Percentiles rank a stretch among this genome's conserved stretches.
These are phyloP conservation scores for Xanthoceras sorbifolium DNA, from an alignment of 345 rosid species.

Conservation along the genomic window DNA sequence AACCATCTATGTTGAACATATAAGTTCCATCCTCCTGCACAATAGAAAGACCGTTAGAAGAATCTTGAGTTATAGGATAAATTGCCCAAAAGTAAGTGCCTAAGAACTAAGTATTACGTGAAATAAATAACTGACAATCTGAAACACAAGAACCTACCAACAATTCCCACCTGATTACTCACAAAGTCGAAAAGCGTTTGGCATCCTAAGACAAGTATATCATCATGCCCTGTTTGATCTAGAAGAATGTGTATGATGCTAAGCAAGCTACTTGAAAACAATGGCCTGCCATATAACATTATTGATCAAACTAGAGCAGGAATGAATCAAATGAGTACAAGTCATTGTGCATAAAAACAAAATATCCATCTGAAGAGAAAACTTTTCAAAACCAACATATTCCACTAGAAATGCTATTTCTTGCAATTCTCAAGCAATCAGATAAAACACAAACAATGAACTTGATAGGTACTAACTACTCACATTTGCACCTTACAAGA, in stretches of 20 bases:
- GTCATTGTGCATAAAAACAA: neutral
- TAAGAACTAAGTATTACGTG: neutral
- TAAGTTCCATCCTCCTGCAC: constrained; percentile 67
- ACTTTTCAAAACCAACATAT: neutral
- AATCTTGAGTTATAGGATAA: constrained; percentile 10
- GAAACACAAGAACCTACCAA: constrained; percentile 17
- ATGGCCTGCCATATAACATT: constrained; percentile 47
- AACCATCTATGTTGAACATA: constrained; percentile 70
- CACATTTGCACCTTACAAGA: constrained; percentile 77
- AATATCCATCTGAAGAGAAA: neutral
- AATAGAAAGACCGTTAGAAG: constrained; percentile 17
- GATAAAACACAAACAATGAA: neutral
- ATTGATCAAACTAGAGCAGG: constrained; percentile 10
- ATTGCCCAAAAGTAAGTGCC: constrained; percentile 1
- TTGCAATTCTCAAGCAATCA: neutral
- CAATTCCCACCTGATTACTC: constrained; percentile 59
- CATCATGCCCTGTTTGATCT: constrained; percentile 63
- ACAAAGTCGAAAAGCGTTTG: constrained; percentile 69
- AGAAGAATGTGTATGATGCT: constrained; percentile 63
- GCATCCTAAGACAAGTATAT: constrained; percentile 61
- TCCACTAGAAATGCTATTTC: neutral
- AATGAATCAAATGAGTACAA: neutral
- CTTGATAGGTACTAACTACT: neutral
- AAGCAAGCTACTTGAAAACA: constrained; percentile 77
- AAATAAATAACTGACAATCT: constrained; percentile 5